Conservation (phyloP, 2,329 filamentous ascomycete genomes). For the Diaporthe nobilis region DNA sequence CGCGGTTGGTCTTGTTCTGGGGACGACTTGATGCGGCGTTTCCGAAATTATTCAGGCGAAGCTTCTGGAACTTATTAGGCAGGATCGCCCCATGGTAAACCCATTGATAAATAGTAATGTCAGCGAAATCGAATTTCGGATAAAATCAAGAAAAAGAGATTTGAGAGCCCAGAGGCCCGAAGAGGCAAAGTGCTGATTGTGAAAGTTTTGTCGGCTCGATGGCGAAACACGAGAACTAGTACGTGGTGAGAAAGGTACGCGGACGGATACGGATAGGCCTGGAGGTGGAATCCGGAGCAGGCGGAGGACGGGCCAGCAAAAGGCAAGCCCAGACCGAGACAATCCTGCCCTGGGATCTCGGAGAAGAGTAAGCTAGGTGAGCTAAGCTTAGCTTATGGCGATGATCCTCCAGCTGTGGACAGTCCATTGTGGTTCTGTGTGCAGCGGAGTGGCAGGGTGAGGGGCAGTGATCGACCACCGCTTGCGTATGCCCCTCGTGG, state of each 20-base stretch:
- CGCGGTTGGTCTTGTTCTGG: neutral
- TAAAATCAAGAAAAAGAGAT: neutral
- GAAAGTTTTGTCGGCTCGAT: slow-evolving; percentile 14
- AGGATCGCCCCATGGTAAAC: neutral
- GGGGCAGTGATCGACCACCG: slow-evolving; percentile 16
- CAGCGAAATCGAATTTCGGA: slow-evolving; percentile 10
- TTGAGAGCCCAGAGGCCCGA: neutral
- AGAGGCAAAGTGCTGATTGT: slow-evolving; percentile 28
- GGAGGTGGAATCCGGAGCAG: neutral
- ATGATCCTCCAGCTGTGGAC: neutral
- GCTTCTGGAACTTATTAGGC: neutral
- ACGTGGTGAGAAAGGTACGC: slow-evolving; percentile 16
- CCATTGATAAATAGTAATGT: neutral
- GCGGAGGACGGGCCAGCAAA: neutral
- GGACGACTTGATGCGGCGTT: neutral
- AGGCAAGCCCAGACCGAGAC: slow-evolving; percentile 6
- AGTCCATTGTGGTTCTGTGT: neutral
- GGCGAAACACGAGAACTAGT: slow-evolving; percentile 15
- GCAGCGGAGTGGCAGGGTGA: neutral
- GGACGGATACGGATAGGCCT: slow-evolving; percentile 1
- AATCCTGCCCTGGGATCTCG: neutral
- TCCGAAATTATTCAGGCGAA: neutral
- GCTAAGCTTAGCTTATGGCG: slow-evolving; percentile 29
- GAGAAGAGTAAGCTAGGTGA: slow-evolving; percentile 3
- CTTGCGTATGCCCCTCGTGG: slow-evolving; percentile 36